These are phyloP conservation scores for Trypethelium eluteriae DNA, from an alignment of 495 filamentous ascomycete genomes.

Conservation along the genomic window DNA sequence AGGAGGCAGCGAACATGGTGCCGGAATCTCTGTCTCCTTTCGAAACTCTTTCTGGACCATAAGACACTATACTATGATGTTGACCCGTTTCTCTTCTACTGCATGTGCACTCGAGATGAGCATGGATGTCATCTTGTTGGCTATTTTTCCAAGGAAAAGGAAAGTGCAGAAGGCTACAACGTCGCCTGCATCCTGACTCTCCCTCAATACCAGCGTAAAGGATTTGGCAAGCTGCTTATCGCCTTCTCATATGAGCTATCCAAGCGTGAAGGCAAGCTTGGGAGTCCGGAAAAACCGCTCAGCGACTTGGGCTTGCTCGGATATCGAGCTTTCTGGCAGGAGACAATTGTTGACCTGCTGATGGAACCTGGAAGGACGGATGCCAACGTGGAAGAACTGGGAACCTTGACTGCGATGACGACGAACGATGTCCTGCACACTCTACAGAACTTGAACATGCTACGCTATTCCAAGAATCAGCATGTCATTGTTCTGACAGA, in stretches of 20 bases:
- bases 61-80: slow-evolving; percentile 99
- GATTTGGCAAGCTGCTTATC: slow-evolving; percentile 86
- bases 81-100: slow-evolving; percentile 97
- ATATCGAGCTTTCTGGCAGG: slow-evolving; percentile 95
- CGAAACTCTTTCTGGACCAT: slow-evolving; percentile 95
- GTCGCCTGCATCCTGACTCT: slow-evolving; percentile 95
- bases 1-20: slow-evolving; percentile 94
- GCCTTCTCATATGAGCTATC: slow-evolving; percentile 97
- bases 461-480: slow-evolving; percentile 81
- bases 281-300: slow-evolving; percentile 91
- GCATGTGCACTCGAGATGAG: slow-evolving; percentile 83
- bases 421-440: slow-evolving; percentile 91
- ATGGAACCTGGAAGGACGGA: slow-evolving; percentile 50
- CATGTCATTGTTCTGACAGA: slow-evolving; percentile 84
- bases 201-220: slow-evolving; percentile 90
- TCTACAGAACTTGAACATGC: slow-evolving; percentile 84
- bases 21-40: slow-evolving; percentile 86
- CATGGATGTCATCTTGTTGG: slow-evolving; percentile 88
- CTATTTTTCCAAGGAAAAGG: slow-evolving; percentile 98
- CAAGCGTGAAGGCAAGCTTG: slow-evolving; percentile 88
- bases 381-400: slow-evolving; percentile 74
- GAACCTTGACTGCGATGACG: slow-evolving; percentile 78
- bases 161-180: slow-evolving; percentile 92
- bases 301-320: slow-evolving; percentile 85
- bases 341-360: slow-evolving; percentile 79